Conservation (phyloP, 2,329 filamentous ascomycete genomes). For the Colletotrichum aenigma region DNA sequence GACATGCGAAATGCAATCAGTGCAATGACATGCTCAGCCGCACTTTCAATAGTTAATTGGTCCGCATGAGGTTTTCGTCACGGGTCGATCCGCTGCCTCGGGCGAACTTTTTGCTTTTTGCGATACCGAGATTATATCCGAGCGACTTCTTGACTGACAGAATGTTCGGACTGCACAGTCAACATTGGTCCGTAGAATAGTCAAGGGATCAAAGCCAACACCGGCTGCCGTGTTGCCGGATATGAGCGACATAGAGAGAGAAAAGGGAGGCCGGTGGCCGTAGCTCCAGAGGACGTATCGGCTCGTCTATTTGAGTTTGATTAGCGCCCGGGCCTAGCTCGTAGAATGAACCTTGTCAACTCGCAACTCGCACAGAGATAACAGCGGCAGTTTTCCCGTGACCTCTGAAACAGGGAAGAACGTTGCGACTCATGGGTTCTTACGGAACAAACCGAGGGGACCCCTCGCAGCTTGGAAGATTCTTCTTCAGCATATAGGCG, state of each 20-base stretch:
- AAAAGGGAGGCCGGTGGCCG: neutral
- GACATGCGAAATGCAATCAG: accelerated
- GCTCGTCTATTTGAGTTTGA: neutral
- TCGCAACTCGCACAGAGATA: neutral
- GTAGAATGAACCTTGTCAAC: neutral
- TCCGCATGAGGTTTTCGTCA: neutral
- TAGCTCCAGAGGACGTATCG: neutral
- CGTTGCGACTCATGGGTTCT: neutral
- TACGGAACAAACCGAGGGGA: neutral
- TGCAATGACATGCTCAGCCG: neutral
- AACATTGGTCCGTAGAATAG: neutral
- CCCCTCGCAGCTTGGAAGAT: neutral
- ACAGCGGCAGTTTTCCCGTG: neutral
- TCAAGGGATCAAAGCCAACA: neutral
- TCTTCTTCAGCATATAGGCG: neutral
- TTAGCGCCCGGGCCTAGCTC: neutral
- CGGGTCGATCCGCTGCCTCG: neutral
- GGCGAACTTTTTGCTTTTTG: neutral
- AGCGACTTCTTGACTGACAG: neutral
- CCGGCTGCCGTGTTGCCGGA: neutral
- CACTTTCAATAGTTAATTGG: neutral
- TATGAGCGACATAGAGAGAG: neutral
- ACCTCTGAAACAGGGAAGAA: neutral
- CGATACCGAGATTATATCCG: neutral
- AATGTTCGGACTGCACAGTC: neutral